Evolutionary conservation across 2,329 filamentous ascomycete genomes (phyloP).

Genomic region (Arthrocladium fulminans): DNA sequence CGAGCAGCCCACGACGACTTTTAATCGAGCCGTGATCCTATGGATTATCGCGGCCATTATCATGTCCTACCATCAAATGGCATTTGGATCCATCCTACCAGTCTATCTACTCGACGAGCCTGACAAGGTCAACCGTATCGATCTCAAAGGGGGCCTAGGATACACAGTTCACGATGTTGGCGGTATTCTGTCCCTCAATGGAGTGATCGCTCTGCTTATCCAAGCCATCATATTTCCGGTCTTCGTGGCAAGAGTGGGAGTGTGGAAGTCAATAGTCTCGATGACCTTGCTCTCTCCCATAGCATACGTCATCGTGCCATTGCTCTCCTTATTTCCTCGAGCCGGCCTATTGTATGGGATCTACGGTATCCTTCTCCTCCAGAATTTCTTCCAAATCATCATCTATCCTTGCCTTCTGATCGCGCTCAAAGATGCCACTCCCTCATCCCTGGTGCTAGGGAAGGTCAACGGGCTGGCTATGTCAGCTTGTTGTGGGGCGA

Average conservation of each 20-base stretch:
- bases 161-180: constrained; percentile 55
- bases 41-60: constrained; percentile 35
- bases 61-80: constrained; percentile 41
- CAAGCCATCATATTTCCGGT: constrained; percentile 55
- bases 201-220: constrained; percentile 50
- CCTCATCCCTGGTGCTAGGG: constrained; percentile 48
- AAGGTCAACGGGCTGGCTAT: constrained; percentile 59
- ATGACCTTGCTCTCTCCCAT: constrained; percentile 54
- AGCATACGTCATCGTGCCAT: constrained; percentile 52
- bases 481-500: constrained; percentile 56
- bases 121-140: constrained; percentile 4
- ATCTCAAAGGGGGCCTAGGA: constrained; percentile 47
- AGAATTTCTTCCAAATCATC: constrained; percentile 54
- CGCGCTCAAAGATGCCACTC: constrained; percentile 58
- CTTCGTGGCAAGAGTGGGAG: constrained; percentile 49
- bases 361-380: constrained; percentile 48
- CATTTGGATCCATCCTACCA: constrained; percentile 36
- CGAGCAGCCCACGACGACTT: constrained; percentile 8
- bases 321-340: constrained; percentile 46
- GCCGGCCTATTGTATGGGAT: constrained; percentile 41
- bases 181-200: constrained; percentile 52
- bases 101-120: constrained; percentile 37
- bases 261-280: constrained; percentile 51
- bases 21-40: constrained; percentile 29
- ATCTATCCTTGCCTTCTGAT: constrained; percentile 60